Base-by-base conservation (phyloP, 768 basidiomycete genomes). In the Boletus barrowsii region DNA sequence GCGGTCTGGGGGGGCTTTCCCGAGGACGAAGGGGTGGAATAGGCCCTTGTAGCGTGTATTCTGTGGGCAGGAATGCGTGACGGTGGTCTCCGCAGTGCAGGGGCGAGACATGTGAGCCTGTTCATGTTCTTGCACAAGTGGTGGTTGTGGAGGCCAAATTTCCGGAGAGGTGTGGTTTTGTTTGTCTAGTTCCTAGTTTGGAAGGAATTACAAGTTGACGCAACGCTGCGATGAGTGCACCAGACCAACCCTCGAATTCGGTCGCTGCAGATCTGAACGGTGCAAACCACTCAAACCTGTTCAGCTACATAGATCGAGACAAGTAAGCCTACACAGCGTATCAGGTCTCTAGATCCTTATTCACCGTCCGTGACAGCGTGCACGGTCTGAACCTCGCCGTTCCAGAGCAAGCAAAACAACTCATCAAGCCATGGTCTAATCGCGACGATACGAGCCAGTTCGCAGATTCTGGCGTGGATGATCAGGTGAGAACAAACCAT, bases 361-460 rank as follows among this genome's bases (percentile, higher is more conserved):
- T 51, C 35, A 44, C 46, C 46, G 48, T 49, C 35, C 18, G 42
- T 17, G 42, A 53, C 49, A 92, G 88, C 65, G 87, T 93, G 47
- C 78, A 93, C 65, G 91, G 91, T 39, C 72, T 93, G 62, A 92
- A 92, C 65, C 72, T 93, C 50, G 79, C 80, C 6, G 78, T 90
- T n/a, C 90, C 90, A 24, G 91, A 93, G 67, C 79, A 86, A 60
- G 91, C 90, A 2, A 84, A 82, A 58, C 80, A 74, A 14, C 69
- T 91, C 36, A 86, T 93, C 56, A 93, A 93, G 69, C 83, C 87
- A 3, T 93, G 91, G 91, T 79, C 86, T 52, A 77, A 88, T 60
- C 75, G 90, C 42, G 88, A 93, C 22, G 83, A 86, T 47, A 84
- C 80, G 11, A 71, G 70, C 4, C 77, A 75, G 58, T 92, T 74